Evolutionary conservation across 1,284 basidiomycete species (phyloP).

Genomic region (Hortiboletus rubellus): DNA sequence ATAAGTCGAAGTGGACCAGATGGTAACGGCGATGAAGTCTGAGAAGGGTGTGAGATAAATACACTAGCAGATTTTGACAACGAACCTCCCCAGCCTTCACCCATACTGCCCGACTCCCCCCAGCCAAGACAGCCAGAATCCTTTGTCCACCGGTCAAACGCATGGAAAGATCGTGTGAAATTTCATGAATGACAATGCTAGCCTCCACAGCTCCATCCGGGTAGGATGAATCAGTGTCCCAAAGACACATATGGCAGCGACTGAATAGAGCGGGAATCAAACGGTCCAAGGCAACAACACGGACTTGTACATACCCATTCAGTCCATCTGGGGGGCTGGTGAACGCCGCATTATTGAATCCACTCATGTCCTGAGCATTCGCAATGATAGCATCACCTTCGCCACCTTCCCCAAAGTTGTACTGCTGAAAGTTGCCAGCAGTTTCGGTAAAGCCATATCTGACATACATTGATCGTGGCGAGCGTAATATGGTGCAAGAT

Average conservation of each 20-base stretch:
- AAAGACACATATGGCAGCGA: constrained; percentile 95
- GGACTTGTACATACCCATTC: background rate
- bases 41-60: constrained; percentile 5
- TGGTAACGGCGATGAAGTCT: constrained; percentile 81
- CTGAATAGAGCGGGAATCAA: constrained; percentile 40
- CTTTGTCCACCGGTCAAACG: constrained; percentile 88
- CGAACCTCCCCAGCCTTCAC: constrained; percentile 85
- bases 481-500: background rate
- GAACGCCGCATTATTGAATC: background rate
- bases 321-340: background rate
- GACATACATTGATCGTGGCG: background rate
- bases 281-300: constrained; percentile 78
- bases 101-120: constrained; percentile 96
- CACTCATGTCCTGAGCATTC: background rate
- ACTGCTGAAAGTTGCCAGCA: background rate
- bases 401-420: background rate
- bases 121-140: constrained; percentile 93
- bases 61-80: constrained; percentile 1
- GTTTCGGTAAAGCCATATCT: background rate
- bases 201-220: constrained; percentile 94
- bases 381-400: background rate
- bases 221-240: constrained; percentile 88
- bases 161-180: constrained; percentile 87
- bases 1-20: constrained; percentile 72
- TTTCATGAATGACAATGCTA: constrained; percentile 89